Conservation (phyloP, 441 rosid species). For the Bruguiera hainesii region DNA sequence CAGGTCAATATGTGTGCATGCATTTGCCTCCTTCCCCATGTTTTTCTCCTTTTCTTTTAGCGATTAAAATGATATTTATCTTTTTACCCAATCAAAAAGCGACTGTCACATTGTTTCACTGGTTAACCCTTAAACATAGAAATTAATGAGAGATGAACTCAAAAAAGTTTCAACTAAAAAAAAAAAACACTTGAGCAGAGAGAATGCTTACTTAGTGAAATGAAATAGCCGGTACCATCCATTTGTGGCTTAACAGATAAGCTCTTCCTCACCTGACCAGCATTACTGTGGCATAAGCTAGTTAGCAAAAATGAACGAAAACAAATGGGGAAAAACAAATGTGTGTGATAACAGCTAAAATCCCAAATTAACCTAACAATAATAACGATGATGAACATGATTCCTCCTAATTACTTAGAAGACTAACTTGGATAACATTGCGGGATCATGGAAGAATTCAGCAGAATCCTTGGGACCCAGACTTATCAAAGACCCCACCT, state of each 20-base stretch:
- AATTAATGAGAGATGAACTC: too few species aligned
- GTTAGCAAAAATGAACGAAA: not conserved
- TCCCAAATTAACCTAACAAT: too few species aligned
- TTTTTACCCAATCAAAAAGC: too few species aligned
- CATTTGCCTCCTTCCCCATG: too few species aligned
- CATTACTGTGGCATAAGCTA: constrained; percentile 50
- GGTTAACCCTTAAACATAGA: too few species aligned
- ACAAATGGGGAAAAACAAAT: too few species aligned
- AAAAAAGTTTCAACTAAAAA: constrained; percentile 11
- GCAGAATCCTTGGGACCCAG: constrained; percentile 63
- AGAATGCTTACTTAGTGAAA: constrained; percentile 66
- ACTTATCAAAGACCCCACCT: constrained; percentile 76
- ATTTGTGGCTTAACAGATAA: constrained; percentile 63
- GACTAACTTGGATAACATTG: constrained; percentile 67
- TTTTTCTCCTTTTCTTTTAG: too few species aligned
- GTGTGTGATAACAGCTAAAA: too few species aligned
- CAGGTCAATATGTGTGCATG: too few species aligned
- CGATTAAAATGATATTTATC: too few species aligned
- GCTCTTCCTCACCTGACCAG: constrained; percentile 95
- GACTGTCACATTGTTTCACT: too few species aligned
- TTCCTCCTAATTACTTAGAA: constrained; percentile 4
- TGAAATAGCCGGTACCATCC: constrained; percentile 65
- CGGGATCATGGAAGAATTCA: constrained; percentile 95
- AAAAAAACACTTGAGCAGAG: constrained; percentile 14
- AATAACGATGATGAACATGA: too few species aligned